phyloP scores from a whole-genome alignment of 495 filamentous ascomycete species.

The Usnea hakonensis region DNA sequence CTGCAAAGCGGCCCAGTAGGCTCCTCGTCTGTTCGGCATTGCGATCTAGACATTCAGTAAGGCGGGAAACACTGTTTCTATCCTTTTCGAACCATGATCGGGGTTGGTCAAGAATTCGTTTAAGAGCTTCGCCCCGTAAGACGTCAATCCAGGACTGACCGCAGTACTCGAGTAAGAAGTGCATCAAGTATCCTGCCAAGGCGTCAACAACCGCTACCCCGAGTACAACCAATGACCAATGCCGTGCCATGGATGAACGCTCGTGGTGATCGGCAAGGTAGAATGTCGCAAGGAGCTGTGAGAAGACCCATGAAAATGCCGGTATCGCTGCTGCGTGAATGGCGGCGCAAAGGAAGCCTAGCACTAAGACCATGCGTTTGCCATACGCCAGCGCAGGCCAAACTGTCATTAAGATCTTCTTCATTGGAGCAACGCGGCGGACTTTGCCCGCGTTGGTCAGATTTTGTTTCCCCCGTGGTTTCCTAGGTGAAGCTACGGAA shows the following conservation, averaged over 20 bases:
- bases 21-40: slow-evolving; percentile 85
- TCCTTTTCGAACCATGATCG: slow-evolving; percentile 75
- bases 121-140: slow-evolving; percentile 60
- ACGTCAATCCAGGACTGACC: slow-evolving; percentile 75
- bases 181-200: slow-evolving; percentile 52
- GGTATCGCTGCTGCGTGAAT: slow-evolving; percentile 65
- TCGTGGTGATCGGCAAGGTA: slow-evolving; percentile 40
- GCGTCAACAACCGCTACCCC: slow-evolving; percentile 61
- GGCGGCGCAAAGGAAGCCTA: slow-evolving; percentile 54
- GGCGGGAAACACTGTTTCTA: slow-evolving; percentile 51
- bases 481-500: neutral
- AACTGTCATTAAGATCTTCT: slow-evolving; percentile 60
- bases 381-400: slow-evolving; percentile 54
- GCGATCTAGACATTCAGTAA: slow-evolving; percentile 67
- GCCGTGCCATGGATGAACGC: slow-evolving; percentile 41
- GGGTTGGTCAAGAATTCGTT: slow-evolving; percentile 69
- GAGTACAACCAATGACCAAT: slow-evolving; percentile 65
- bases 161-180: slow-evolving; percentile 61
- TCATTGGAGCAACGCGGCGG: slow-evolving; percentile 33
- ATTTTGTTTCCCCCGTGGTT: neutral
- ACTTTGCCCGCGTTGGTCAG: neutral
- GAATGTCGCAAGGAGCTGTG: slow-evolving; percentile 64
- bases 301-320: slow-evolving; percentile 68
- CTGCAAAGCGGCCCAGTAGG: slow-evolving; percentile 69
- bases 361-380: slow-evolving; percentile 48